Percentiles rank a stretch among this genome's conserved stretches.
Conservation (phyloP, 2,329 filamentous ascomycete species). For the Phyllosticta citribraziliensis region DNA sequence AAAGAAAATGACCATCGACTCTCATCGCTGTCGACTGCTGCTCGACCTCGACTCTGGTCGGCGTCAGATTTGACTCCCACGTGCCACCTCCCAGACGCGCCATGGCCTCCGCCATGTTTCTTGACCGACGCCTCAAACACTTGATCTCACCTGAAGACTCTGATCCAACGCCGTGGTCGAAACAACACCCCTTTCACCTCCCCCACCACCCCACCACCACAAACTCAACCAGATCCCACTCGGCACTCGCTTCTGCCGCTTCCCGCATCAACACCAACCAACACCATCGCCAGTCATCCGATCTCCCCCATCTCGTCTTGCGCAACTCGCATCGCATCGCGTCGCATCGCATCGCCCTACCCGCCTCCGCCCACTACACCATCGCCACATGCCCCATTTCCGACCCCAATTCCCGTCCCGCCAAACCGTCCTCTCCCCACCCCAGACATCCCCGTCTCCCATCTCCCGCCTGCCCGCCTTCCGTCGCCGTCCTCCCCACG, state of each 20-base stretch:
- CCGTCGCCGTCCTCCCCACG: no score
- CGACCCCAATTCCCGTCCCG: background rate
- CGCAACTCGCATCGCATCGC: background rate
- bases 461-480: no score
- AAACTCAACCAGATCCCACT: background rate
- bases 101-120: background rate
- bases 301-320: background rate
- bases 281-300: background rate
- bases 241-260: background rate
- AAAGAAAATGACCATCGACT: background rate
- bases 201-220: background rate
- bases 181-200: background rate
- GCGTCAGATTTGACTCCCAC: background rate
- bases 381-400: background rate
- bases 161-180: background rate
- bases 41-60: background rate
- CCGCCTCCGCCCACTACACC: background rate
- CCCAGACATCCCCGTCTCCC: background rate
- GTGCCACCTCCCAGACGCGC: background rate
- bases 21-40: background rate
- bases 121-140: background rate
- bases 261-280: background rate
- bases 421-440: background rate
- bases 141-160: background rate
- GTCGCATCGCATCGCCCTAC: background rate